phyloP scores from a whole-genome alignment of 2,329 filamentous ascomycete genomes.

The Diaporthe nobilis region DNA sequence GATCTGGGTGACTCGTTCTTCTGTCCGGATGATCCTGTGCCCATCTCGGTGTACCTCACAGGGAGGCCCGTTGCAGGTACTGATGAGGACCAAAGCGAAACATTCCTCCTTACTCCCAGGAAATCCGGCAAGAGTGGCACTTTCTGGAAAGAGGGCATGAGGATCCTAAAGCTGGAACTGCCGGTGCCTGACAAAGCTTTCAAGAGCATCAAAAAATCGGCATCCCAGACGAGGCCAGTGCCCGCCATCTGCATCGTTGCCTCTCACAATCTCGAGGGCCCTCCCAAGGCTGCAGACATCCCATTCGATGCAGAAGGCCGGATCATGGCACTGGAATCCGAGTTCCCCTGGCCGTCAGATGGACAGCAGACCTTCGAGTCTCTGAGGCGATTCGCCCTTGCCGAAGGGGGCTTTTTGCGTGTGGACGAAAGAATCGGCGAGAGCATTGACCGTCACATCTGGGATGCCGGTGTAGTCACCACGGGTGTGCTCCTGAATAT shows the following conservation, averaged over 20 bases:
- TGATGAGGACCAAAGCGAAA: background rate
- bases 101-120: background rate
- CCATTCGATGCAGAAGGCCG: constrained; percentile 50
- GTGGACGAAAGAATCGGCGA: constrained; percentile 71
- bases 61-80: background rate
- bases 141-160: constrained; percentile 52
- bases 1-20: constrained; percentile 71
- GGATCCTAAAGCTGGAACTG: constrained; percentile 55
- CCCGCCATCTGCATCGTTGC: constrained; percentile 48
- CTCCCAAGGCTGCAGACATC: constrained; percentile 45
- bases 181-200: constrained; percentile 43
- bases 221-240: constrained; percentile 21
- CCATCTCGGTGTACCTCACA: constrained; percentile 51
- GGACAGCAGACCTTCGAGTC: constrained; percentile 46
- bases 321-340: constrained; percentile 61
- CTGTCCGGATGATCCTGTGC: constrained; percentile 59
- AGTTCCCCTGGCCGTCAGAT: constrained; percentile 44
- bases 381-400: constrained; percentile 50
- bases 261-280: constrained; percentile 21
- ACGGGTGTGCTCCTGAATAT: constrained; percentile 49
- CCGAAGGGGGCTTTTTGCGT: constrained; percentile 49
- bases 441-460: constrained; percentile 72
- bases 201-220: background rate
- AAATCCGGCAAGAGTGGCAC: constrained; percentile 33
- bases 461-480: constrained; percentile 69